Percentiles rank a stretch among this genome's conserved stretches.
phyloP scores from a whole-genome alignment of 495 filamentous ascomycete genomes.

The Penicillium samsonianum region DNA sequence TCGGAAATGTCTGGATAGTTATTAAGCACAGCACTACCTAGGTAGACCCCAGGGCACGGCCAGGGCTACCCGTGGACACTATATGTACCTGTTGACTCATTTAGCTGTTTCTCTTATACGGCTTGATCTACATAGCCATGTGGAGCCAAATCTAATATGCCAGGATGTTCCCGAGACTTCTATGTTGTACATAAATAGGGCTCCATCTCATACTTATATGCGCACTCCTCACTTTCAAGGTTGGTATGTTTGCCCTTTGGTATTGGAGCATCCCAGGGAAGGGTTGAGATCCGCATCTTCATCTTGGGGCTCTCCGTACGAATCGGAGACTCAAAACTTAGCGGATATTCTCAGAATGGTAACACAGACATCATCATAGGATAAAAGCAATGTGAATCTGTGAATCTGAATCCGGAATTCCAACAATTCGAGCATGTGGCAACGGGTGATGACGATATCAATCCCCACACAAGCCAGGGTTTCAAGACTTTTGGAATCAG shows the following conservation, averaged over 20 bases:
- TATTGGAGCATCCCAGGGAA: conserved; percentile 8
- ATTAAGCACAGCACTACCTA: background rate
- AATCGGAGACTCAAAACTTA: background rate
- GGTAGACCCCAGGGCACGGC: no score
- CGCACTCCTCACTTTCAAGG: conserved; percentile 11
- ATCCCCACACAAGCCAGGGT: conserved; percentile 13
- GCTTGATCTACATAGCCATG: conserved; percentile 2
- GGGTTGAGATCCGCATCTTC: background rate
- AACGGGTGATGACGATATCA: conserved; percentile 18
- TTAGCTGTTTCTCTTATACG: background rate
- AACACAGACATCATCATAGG: background rate
- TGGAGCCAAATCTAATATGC: conserved; percentile 4
- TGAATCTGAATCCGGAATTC: conserved; percentile 4
- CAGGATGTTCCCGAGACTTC: background rate
- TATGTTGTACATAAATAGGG: background rate
- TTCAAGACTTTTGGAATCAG: background rate
- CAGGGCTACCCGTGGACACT: no score
- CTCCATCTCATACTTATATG: background rate
- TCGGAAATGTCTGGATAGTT: background rate
- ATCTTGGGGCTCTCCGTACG: background rate
- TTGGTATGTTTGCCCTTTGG: conserved; percentile 8
- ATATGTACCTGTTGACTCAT: no score
- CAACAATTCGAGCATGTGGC: conserved; percentile 18
- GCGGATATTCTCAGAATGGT: background rate
- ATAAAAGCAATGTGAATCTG: background rate